Base-by-base conservation (phyloP, 1,284 basidiomycete genomes). In the Leccinum subrobustum region DNA sequence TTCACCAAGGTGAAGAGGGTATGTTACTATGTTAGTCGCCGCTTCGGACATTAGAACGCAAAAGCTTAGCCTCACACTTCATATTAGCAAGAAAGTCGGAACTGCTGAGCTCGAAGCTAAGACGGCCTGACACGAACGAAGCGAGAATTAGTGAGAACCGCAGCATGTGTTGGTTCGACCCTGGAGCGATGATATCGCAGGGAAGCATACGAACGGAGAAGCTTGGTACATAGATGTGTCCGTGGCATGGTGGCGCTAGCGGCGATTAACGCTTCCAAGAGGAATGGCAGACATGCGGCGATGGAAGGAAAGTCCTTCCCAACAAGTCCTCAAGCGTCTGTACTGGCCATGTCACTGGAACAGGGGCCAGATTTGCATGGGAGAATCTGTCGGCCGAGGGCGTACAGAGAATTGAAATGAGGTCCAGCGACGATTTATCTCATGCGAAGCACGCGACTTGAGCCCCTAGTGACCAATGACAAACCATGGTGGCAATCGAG, bases 201-300 rank as follows among this genome's bases (percentile, higher is more conserved):
- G 60, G 56, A 72, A 73, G 69, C 59, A 54, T 47, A 33, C 59
- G 61, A 57, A 61, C 61, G 59, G 66, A 73, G 72, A 69, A 70
- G 67, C 35, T 54, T 61, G 50, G 57, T 63, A 35, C 56, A 58
- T 68, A 18, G 65, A 72, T 42, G 58, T 58, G 58, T 62, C 69
- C 64, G 64, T 66, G 58, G 53, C 58, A 59, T 61, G 68, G 70
- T 70, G 69, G 69, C 73, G 70, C 71, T 16, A 61, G 70, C 61
- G 64, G 70, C 67, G 71, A 73, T 73, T 69, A 71, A 74, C 52
- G 54, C 68, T 69, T 73, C 71, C 64, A 72, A 68, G 64, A 61
- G 58, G 59, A 67, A 72, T 65, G 63, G 60, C 53, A 67, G 59
- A 60, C 67, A 65, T 68, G 68, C 70, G 66, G 66, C 58, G 56